phyloP scores from a whole-genome alignment of 2,329 filamentous ascomycete genomes.

The Colletotrichum sp. region DNA sequence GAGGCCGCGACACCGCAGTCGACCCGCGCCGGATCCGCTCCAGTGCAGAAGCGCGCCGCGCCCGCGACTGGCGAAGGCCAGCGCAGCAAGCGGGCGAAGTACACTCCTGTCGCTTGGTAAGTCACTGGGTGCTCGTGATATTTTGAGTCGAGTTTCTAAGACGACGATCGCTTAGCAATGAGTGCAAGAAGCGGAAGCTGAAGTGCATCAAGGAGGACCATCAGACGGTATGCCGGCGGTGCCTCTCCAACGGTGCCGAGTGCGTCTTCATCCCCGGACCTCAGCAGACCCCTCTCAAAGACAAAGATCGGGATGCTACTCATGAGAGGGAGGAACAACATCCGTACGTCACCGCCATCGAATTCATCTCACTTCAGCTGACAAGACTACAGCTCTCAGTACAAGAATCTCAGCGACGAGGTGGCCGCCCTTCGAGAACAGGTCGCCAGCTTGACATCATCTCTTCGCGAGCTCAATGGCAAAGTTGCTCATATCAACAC shows the following conservation, averaged over 20 bases:
- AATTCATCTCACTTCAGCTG: not conserved
- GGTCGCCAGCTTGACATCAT: conserved; percentile 30
- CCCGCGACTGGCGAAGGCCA: not conserved
- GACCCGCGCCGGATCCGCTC: conserved; percentile 1
- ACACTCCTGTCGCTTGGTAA: conserved; percentile 42
- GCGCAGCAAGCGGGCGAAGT: conserved; percentile 37
- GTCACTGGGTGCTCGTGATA: not conserved
- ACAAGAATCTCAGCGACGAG: conserved; percentile 30
- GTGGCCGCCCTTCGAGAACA: conserved; percentile 33
- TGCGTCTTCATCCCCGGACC: conserved; percentile 30
- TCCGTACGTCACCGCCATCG: not conserved
- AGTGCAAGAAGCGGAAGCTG: conserved; percentile 46
- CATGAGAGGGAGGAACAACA: conserved; percentile 27
- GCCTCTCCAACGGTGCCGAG: conserved; percentile 27
- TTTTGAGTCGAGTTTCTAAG: not conserved
- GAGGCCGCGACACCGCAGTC: conserved; percentile 1
- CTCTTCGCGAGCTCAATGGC: conserved; percentile 31
- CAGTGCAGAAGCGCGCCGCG: conserved; percentile 11
- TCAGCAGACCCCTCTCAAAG: conserved; percentile 1
- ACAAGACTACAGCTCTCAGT: not conserved
- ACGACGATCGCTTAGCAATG: conserved; percentile 28
- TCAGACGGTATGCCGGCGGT: conserved; percentile 33
- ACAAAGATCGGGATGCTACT: conserved; percentile 17
- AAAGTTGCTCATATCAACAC: conserved; percentile 13
- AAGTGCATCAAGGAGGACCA: conserved; percentile 37